Percentiles rank a stretch among this genome's conserved stretches.
These are phyloP conservation scores for Rosellinia necatrix DNA, from an alignment of 2,329 filamentous ascomycete genomes.

Conservation along the genomic window DNA sequence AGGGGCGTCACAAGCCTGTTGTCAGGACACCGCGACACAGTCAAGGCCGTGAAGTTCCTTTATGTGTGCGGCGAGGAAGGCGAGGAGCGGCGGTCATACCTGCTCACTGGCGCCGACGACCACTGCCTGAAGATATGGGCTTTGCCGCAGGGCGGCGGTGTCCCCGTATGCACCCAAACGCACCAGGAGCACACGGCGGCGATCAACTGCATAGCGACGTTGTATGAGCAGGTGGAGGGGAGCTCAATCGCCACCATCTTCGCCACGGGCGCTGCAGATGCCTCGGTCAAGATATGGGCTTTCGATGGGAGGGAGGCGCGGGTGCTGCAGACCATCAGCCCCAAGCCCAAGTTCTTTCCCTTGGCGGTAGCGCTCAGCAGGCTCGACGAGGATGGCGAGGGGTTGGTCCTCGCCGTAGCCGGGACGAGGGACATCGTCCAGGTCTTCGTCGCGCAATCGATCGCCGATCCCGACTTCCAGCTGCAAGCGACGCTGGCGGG, in stretches of 20 bases:
- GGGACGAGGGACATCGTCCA: conserved; percentile 85
- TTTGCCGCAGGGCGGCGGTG: conserved; percentile 34
- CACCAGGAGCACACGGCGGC: conserved; percentile 72
- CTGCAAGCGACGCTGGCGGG: conserved; percentile 79
- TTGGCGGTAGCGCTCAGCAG: conserved; percentile 72
- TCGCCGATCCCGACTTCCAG: conserved; percentile 57
- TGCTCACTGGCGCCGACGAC: conserved; percentile 84
- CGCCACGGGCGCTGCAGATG: conserved; percentile 81
- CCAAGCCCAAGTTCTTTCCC: conserved; percentile 81
- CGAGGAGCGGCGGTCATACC: conserved; percentile 48
- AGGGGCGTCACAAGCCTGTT: conserved; percentile 70
- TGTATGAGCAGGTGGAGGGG: conserved; percentile 39
- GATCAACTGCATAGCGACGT: conserved; percentile 69
- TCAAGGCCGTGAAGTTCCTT: conserved; percentile 84
- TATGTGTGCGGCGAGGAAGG: conserved; percentile 50
- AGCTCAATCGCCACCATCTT: conserved; percentile 51
- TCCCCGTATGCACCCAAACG: conserved; percentile 55
- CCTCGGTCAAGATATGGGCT: conserved; percentile 72
- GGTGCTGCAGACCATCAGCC: conserved; percentile 72
- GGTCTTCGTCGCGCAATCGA: conserved; percentile 67
- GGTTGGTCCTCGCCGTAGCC: conserved; percentile 76
- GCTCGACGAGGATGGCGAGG: conserved; percentile 57
- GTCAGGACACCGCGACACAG: conserved; percentile 74
- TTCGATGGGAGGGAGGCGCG: conserved; percentile 55
- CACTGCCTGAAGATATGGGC: conserved; percentile 77